Evolutionary conservation across 2,329 filamentous ascomycete species (phyloP), one percentile per base, ranked within the genome.

Genomic region (Lachnellula cervina): DNA sequence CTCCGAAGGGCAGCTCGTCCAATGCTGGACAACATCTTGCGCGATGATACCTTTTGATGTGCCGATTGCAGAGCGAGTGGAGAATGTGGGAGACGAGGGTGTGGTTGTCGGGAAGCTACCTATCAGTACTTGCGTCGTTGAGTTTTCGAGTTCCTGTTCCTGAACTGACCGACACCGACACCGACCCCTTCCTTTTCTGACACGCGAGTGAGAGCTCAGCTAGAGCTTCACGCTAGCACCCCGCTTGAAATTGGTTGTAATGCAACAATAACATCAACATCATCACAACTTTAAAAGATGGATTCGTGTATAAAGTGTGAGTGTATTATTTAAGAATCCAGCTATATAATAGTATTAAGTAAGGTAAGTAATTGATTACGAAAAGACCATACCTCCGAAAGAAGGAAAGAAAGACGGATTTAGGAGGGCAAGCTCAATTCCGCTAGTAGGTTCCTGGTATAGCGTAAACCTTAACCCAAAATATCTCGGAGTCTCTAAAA

Each of bases 11-110:
- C 62, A 28, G 66, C 63, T 53, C 69, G 67, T 52, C 68, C 64
- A 55, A 68, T 64, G 46, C 59, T 61, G 44, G 67, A 66, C 52
- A 71, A 57, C 70, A 71, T 72, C 52, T 48, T 62, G 44, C 51
- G 32, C 44, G 46, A 28, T 17, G 17, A 19, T 25, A 21, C 19
- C 19, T 54, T 34, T 21, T 4, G 49, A 51, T 56, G 51, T 54
- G 38, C 42, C 46, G 45, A 38, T 53, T 50, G 53, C 11, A 13
- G 42, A 13, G n/a, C 7, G 53, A 13, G 28, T 11, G n/a, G 7
- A 47, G 56, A 58, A 47, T 51, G 42, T 42, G 57, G 52, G 46
- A 49, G 54, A 55, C 35, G 43, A 37, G 52, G 48, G 42, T 47
- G 32, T 32, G 35, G 21, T 32, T 25, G 37, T 28, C 37, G 35